Evolutionary conservation across 352 stramenopile species (phyloP), one percentile per base, ranked within the genome.

Genomic region (Phytophthora agathidicida): DNA sequence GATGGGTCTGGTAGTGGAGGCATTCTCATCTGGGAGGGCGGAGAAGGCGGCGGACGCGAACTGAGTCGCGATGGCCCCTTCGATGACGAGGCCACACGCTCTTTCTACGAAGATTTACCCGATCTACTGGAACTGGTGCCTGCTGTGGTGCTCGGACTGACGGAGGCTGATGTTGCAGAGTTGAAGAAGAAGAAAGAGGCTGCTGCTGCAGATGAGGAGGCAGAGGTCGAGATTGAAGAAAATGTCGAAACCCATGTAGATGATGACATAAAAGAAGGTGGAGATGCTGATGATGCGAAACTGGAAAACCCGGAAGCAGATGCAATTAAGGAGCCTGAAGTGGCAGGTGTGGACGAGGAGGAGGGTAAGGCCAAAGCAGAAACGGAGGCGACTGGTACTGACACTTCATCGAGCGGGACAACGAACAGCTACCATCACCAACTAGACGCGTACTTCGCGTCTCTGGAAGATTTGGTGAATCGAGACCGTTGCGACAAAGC

Each of bases 101-200:
- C 83, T 5, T 99, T 99, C 79, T 99, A 99, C 65, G 93, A 98
- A 71, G 96, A 99, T 69, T 66, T 99, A 47, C 96, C 97, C 10
- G 93, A 99, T 66, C 73, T 99, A 24, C 75, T 99, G 7, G 92
- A 96, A 35, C 88, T 97, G 3, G 92, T 99, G 35, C 97, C 97
- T 20, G 89, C 94, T 0, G 93, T 98, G 6, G 89, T 99, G 33
- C 80, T 98, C 9, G 94, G 91, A 7, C 75, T 97, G 4, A 97
- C 93, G 22, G 89, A 97, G 41, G 87, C 75, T 56, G 73, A 98
- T 86, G 76, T 86, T 37, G 62, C 71, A 23, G 73, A 96, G 80
- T 65, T 98, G 17, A 88, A 89, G 62, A 90, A 93, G 65, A 91
- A 93, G 64, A 86, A 89, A 59, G 75, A 94, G 36, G 60, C 69